Base-by-base conservation (phyloP, 2,329 filamentous ascomycete genomes). In the Amesomyces nigricolor region DNA sequence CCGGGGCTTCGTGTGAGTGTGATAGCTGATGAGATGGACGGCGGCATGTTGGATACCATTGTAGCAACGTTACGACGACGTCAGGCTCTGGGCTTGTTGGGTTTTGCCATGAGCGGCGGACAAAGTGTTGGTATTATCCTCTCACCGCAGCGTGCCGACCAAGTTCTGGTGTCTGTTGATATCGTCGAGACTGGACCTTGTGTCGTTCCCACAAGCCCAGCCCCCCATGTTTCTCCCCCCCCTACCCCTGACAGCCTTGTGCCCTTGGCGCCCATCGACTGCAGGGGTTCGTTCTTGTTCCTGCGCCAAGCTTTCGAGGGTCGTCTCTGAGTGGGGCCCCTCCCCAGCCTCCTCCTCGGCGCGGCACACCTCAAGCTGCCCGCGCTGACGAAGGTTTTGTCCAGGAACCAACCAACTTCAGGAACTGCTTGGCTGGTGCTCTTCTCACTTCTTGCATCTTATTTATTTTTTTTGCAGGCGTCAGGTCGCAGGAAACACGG, bases 1-100 rank as follows among this genome's bases (percentile, higher is more conserved):
- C n/a, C 54, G 63, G 29, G 52, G 52, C 8, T 64, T 64, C 54
- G 62, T 64, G 32, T 51, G 48, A 2, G 14, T 30, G 2, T 16
- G 32, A 11, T 30, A 13, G 16, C 7, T 11, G n/a, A 8, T 8
- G 26, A 43, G 5, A 7, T 19, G 5, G 29, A 17, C 7, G 8
- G 11, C 9, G 32, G 11, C 32, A 10, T 13, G 35, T 32, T 26
- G 19, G 2, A 10, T 9, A 29, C 16, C 13, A 32, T 45, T 19
- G 17, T 19, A 19, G 17, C 17, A 19, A 19, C 17, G 22, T 32
- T 32, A 32, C 10, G 10, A 8, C 30, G 30, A 32, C 10, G 30
- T 32, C 30, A 32, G 30, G 10, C 10, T 32, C 30, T 32, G 30
- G 30, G 30, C 30, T 32, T 4, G 30, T 32, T 10, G 30, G 30